Evolutionary conservation across 441 rosid genomes (phyloP).

Genomic region (Populus tomentosa): DNA sequence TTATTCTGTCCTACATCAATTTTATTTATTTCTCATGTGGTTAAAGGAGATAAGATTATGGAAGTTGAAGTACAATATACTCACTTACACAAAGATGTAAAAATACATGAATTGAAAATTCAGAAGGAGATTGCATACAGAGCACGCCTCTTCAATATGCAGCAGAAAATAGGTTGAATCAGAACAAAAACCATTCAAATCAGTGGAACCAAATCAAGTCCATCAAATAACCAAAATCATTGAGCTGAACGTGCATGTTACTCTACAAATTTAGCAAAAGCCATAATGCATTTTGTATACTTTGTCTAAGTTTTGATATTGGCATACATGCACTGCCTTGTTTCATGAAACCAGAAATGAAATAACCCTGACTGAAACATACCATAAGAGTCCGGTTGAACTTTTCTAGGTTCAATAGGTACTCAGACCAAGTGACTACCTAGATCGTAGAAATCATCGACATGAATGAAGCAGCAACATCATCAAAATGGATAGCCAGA

Average conservation of each 20-base stretch:
- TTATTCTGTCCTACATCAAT: neutral
- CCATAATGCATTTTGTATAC: constrained; percentile 21
- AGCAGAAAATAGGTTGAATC: neutral
- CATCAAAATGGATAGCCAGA: constrained; percentile 11
- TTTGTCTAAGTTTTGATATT: constrained; percentile 11
- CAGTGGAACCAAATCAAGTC: neutral
- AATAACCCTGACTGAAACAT: constrained; percentile 20
- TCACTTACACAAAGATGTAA: neutral
- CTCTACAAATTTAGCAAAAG: constrained; percentile 24
- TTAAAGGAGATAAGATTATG: neutral
- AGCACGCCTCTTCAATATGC: neutral
- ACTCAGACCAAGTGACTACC: constrained; percentile 10
- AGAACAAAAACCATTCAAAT: neutral
- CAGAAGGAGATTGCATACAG: neutral
- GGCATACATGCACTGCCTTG: constrained; percentile 19
- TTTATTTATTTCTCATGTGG: neutral
- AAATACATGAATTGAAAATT: neutral
- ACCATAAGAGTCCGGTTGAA: constrained; percentile 20
- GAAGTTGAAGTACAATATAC: neutral
- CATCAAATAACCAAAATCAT: constrained; percentile 15
- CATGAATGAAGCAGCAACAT: constrained; percentile 19
- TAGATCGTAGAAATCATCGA: constrained; percentile 23
- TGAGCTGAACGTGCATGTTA: constrained; percentile 22
- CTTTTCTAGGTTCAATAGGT: constrained; percentile 22
- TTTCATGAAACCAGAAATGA: constrained; percentile 16